Evolutionary conservation across 2,329 filamentous ascomycete species (phyloP), one percentile per base, ranked within the genome.

Genomic region (Zasmidium cellare): DNA sequence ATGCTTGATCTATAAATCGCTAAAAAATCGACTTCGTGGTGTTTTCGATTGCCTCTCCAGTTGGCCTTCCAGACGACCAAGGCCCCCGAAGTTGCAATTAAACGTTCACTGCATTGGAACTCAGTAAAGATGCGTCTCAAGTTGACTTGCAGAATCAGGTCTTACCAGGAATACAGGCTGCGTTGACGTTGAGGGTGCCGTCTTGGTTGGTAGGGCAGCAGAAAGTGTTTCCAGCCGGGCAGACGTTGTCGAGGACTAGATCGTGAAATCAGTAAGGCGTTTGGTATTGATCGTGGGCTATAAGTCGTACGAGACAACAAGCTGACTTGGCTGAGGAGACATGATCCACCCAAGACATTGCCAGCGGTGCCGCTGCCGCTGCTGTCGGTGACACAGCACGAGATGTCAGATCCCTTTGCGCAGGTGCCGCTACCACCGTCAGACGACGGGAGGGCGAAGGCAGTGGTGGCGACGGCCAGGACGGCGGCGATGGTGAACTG

Each of bases 121-220:
- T 41, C 16, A 41, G 35, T 14, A 16, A 3, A 6, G 5, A 14
- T 9, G 11, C 35, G 16, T 6, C 11, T 41, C 3, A 41, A 41
- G 35, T 28, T 28, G 35, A 41, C n/a, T 41, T 14, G 14, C 28
- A 31, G 28, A 31, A 31, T 7, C 7, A 7, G 28, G 28, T 7
- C 28, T 14, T 41, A 41, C 35, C 35, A 16, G 35, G 35, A 41
- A 41, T 14, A 14, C 35, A 41, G 16, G 35, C 35, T 5, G 35
- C 35, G 44, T 25, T 44, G 49, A 57, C 52, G 55, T 57, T 53
- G 49, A 57, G 55, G 6, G 38, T 48, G 44, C 55, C 55, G 19
- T 57, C 51, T 22, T 61, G 59, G 41, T 46, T 60, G 38, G 55
- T 53, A 14, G 59, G 56, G 59, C 61, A 63, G 61, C 61, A 63